Evolutionary conservation across 495 filamentous ascomycete genomes (phyloP).

Genomic region (Annulohypoxylon moriforme): DNA sequence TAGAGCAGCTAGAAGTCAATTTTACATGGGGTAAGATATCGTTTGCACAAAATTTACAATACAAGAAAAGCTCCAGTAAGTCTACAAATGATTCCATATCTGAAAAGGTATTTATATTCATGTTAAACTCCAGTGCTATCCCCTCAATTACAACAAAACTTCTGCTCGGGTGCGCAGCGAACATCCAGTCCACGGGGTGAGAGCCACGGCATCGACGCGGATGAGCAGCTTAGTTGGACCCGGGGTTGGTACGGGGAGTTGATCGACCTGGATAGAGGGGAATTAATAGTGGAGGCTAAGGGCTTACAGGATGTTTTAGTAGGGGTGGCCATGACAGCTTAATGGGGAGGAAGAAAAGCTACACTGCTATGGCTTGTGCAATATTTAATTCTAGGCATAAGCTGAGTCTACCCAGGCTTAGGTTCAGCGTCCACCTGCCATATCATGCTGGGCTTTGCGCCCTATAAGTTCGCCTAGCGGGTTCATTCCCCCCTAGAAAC

Average conservation of each 20-base stretch:
- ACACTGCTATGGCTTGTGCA: not conserved
- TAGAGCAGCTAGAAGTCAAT: constrained; percentile 1
- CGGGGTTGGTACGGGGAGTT: constrained; percentile 41
- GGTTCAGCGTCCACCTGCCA: not conserved
- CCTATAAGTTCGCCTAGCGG: constrained; percentile 2
- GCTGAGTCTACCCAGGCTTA: constrained; percentile 6
- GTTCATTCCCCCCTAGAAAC: not conserved
- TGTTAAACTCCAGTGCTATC: not conserved
- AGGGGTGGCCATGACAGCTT: not conserved
- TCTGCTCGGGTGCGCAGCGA: constrained; percentile 35
- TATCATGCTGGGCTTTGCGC: not conserved
- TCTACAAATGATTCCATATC: not conserved
- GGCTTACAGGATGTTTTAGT: constrained; percentile 8
- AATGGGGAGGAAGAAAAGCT: not conserved
- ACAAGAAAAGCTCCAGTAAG: not conserved
- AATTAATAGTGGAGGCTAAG: constrained; percentile 16
- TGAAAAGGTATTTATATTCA: not conserved
- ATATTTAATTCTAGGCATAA: not conserved
- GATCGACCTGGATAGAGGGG: constrained; percentile 35
- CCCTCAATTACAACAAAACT: not conserved
- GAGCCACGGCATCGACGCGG: constrained; percentile 54
- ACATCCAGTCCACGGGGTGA: constrained; percentile 57
- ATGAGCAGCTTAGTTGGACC: constrained; percentile 52
- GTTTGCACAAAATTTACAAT: not conserved
- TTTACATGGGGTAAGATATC: not conserved